Evolutionary conservation across 768 basidiomycete genomes (phyloP).

Genomic region (Dictyophora rubrovolvata): DNA sequence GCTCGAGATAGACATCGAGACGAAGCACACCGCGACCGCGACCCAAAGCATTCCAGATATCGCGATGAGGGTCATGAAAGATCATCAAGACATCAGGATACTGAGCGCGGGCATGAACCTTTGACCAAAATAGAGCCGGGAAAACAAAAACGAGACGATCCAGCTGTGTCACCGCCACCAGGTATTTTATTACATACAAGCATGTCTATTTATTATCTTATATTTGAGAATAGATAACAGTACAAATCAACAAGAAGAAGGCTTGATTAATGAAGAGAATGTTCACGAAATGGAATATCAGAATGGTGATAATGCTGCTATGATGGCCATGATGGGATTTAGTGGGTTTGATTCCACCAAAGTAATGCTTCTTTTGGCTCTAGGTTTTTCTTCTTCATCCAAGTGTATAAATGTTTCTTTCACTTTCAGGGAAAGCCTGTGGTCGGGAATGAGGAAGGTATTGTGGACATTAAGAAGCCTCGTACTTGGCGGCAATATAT

Average conservation of each 20-base stretch:
- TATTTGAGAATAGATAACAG: background rate
- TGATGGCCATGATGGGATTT: constrained; percentile 90
- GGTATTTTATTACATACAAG: too few relatives aligned
- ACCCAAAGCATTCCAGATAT: constrained; percentile 28
- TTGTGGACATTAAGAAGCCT: constrained; percentile 60
- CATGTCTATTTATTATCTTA: background rate
- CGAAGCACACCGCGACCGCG: constrained; percentile 13
- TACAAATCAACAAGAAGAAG: background rate
- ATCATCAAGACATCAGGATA: constrained; percentile 22
- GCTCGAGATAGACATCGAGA: constrained; percentile 5
- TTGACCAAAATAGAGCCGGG: constrained; percentile 5
- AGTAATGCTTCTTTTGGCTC: constrained; percentile 31
- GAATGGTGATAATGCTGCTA: constrained; percentile 59
- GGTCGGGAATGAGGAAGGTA: constrained; percentile 72
- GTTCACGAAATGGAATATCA: background rate
- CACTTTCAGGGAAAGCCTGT: constrained; percentile 61
- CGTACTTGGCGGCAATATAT: constrained; percentile 97
- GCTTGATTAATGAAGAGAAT: background rate
- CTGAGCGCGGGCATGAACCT: constrained; percentile 18
- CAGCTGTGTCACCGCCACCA: constrained; percentile 17
- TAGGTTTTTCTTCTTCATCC: background rate
- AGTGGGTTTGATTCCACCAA: constrained; percentile 83
- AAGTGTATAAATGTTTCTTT: constrained; percentile 3
- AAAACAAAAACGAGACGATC: constrained; percentile 13
- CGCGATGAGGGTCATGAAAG: constrained; percentile 23